Conservation (phyloP, 225 moss, liverwort and hornwort species). For the Ulota crispa region DNA sequence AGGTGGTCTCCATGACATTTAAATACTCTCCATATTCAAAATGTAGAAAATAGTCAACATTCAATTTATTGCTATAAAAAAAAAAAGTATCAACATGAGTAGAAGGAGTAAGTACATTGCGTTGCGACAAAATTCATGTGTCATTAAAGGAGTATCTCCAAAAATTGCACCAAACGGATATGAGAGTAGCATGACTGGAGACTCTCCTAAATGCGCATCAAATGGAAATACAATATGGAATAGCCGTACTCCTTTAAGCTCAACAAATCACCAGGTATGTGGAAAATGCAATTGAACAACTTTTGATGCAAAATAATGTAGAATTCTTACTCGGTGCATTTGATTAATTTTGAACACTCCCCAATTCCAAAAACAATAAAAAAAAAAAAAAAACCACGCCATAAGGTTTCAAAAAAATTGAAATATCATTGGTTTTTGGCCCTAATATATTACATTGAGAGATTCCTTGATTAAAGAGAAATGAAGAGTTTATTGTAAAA, state of each 20-base stretch:
- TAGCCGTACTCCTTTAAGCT: background rate
- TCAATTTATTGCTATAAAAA: background rate
- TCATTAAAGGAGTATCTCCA: background rate
- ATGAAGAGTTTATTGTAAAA: too few species aligned
- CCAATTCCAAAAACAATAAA: too few species aligned
- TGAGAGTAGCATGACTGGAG: background rate
- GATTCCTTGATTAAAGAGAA: too few species aligned
- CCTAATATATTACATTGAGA: too few species aligned
- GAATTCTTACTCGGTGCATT: too few species aligned
- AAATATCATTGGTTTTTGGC: too few species aligned
- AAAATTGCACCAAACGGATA: constrained; percentile 6
- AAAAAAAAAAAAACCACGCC: too few species aligned
- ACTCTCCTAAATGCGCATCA: constrained; percentile 18
- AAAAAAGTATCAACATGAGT: background rate
- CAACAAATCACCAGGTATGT: constrained; percentile 9
- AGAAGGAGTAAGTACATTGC: background rate
- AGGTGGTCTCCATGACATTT: rapidly evolving
- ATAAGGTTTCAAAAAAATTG: too few species aligned
- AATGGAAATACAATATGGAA: background rate
- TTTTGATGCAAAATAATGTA: too few species aligned
- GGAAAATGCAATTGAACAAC: background rate
- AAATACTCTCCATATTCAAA: background rate
- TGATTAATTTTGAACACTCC: too few species aligned
- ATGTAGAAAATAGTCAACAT: background rate
- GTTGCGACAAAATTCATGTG: constrained; percentile 1